Percentiles rank a stretch among this genome's conserved stretches.
phyloP scores from a whole-genome alignment of 805 yeast species.

The Lachancea kluyveri region DNA sequence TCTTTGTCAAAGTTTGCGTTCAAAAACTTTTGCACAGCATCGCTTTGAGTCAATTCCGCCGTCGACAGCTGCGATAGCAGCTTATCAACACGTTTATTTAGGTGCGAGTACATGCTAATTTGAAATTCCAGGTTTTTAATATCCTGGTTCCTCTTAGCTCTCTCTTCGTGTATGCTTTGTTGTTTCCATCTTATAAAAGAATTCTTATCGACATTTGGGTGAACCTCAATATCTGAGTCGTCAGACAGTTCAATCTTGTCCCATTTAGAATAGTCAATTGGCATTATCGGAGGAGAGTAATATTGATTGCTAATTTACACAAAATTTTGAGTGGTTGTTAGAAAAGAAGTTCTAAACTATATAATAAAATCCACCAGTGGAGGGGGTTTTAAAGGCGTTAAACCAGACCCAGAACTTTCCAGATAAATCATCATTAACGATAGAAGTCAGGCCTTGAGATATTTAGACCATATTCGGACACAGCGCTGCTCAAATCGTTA shows the following conservation, averaged over 20 bases:
- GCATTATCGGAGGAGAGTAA: constrained; percentile 46
- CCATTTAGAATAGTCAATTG: constrained; percentile 96
- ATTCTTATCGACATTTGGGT: constrained; percentile 92
- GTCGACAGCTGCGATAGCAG: constrained; percentile 41
- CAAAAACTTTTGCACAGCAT: constrained; percentile 37
- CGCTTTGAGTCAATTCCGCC: constrained; percentile 31
- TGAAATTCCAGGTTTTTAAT: constrained; percentile 72
- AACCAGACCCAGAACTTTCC: neutral
- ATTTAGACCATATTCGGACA: constrained; percentile 88
- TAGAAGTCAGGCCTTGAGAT: constrained; percentile 91
- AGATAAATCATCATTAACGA: constrained; percentile 40
- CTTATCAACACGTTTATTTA: constrained; percentile 67
- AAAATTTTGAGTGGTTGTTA: too few species aligned
- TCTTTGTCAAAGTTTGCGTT: constrained; percentile 46
- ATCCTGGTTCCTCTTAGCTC: constrained; percentile 73
- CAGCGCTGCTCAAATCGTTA: constrained; percentile 88
- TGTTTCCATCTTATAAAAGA: constrained; percentile 96
- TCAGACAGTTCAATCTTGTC: constrained; percentile 93
- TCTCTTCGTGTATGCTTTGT: constrained; percentile 91
- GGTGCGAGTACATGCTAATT: constrained; percentile 68
- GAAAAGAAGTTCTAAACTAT: too few species aligned
- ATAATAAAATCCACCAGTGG: neutral
- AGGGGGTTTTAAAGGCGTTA: neutral
- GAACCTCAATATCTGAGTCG: constrained; percentile 95
- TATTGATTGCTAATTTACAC: constrained; percentile 4